Conservation (phyloP, 768 basidiomycete genomes). For the Leccinellum rugosiceps region DNA sequence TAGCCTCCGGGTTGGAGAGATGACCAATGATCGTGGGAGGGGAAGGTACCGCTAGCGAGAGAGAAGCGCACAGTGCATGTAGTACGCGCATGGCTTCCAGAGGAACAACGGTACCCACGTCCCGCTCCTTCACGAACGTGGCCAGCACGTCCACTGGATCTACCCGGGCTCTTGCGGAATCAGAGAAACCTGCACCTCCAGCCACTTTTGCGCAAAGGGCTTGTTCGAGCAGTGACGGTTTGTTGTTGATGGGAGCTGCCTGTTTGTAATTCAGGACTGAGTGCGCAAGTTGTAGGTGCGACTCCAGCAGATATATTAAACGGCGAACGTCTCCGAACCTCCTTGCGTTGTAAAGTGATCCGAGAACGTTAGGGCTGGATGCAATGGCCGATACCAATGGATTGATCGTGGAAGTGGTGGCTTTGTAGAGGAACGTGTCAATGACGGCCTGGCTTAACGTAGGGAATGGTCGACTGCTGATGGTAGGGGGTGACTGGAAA, state of each 20-base stretch:
- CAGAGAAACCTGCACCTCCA: slow-evolving; percentile 43
- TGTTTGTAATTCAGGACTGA: slow-evolving; percentile 66
- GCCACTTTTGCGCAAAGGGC: slow-evolving; percentile 62
- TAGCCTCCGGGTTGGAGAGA: slow-evolving; percentile 71
- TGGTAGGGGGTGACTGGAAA: slow-evolving; percentile 52
- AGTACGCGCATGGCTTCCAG: slow-evolving; percentile 65
- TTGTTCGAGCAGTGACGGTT: slow-evolving; percentile 72
- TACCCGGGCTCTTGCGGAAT: slow-evolving; percentile 45
- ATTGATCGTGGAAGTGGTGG: slow-evolving; percentile 75
- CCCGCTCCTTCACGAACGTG: slow-evolving; percentile 61
- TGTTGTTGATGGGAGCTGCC: slow-evolving; percentile 38
- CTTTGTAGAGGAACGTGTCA: slow-evolving; percentile 70
- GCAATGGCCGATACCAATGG: slow-evolving; percentile 74
- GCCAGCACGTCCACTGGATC: slow-evolving; percentile 78
- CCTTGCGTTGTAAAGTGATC: slow-evolving; percentile 57
- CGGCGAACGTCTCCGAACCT: slow-evolving; percentile 68
- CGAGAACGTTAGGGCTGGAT: slow-evolving; percentile 55
- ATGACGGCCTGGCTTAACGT: slow-evolving; percentile 59
- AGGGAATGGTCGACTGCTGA: slow-evolving; percentile 56
- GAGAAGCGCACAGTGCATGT: slow-evolving; percentile 62
- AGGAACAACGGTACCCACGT: slow-evolving; percentile 57
- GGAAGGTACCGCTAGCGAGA: slow-evolving; percentile 57
- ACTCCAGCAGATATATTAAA: slow-evolving; percentile 65
- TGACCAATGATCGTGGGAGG: slow-evolving; percentile 76
- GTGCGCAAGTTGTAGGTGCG: slow-evolving; percentile 59